Percentiles rank a stretch among this genome's conserved stretches.
phyloP scores from a whole-genome alignment of 2,329 filamentous ascomycete genomes.

The Aschersonia sp. region DNA sequence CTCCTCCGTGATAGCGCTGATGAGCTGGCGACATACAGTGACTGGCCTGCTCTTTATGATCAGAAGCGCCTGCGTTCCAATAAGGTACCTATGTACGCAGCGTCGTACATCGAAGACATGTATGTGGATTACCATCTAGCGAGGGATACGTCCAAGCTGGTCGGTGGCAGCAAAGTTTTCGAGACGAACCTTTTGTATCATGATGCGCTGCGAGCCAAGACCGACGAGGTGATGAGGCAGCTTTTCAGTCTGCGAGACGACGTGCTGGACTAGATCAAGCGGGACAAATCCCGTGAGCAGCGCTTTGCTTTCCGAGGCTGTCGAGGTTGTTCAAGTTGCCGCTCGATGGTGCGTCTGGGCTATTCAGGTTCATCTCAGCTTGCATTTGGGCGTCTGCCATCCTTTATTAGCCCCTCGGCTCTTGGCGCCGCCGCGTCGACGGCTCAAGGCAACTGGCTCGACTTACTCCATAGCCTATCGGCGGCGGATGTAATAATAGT shows the following conservation, averaged over 20 bases:
- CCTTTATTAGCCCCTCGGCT: not conserved
- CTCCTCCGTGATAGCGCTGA: conserved; percentile 55
- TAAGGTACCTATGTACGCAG: conserved; percentile 73
- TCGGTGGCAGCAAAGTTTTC: conserved; percentile 66
- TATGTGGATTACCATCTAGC: conserved; percentile 73
- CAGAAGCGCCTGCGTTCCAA: conserved; percentile 58
- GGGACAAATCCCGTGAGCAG: no score
- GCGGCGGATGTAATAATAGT: conserved; percentile 54
- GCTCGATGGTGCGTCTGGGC: not conserved
- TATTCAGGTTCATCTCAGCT: conserved; percentile 30
- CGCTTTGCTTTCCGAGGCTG: no score
- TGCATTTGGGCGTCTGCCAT: conserved; percentile 33
- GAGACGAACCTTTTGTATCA: conserved; percentile 84
- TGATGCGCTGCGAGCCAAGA: conserved; percentile 59
- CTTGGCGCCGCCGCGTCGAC: no score
- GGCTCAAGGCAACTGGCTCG: no score
- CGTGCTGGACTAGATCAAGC: conserved; percentile 31
- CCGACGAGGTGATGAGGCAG: conserved; percentile 62
- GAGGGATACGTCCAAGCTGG: conserved; percentile 56
- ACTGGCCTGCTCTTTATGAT: conserved; percentile 71
- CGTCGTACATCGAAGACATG: conserved; percentile 77
- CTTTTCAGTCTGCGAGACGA: conserved; percentile 67
- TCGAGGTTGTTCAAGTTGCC: no score
- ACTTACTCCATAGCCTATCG: conserved; percentile 53
- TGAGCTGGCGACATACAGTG: conserved; percentile 48